These are phyloP conservation scores for Paramyrothecium sp. DNA, from an alignment of 2,329 filamentous ascomycete genomes.

Conservation along the genomic window DNA sequence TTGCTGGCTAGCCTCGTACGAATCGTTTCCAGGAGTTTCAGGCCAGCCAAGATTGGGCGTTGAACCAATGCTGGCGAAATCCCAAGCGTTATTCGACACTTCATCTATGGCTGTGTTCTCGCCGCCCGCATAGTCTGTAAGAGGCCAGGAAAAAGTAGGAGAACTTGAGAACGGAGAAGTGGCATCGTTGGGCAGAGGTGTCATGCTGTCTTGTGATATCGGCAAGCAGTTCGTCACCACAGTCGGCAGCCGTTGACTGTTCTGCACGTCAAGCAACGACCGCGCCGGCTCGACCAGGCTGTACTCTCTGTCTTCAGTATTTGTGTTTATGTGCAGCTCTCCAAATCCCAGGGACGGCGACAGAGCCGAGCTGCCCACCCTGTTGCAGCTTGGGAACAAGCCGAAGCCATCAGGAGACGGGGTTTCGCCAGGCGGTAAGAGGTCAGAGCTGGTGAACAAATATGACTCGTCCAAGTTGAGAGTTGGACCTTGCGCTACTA, in stretches of 20 bases:
- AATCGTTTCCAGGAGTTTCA: too few relatives aligned
- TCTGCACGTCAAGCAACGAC: neutral
- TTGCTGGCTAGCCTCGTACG: too few relatives aligned
- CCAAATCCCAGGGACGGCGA: neutral
- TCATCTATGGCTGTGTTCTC: too few relatives aligned
- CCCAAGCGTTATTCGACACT: too few relatives aligned
- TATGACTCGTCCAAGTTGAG: neutral
- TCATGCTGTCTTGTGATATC: too few relatives aligned
- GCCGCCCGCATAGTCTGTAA: too few relatives aligned
- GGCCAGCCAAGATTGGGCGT: too few relatives aligned
- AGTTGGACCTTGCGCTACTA: too few relatives aligned
- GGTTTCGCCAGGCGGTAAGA: neutral
- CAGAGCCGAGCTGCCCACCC: neutral
- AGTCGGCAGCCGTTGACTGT: neutral
- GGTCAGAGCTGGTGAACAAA: neutral
- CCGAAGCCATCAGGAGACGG: neutral
- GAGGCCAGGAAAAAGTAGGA: too few relatives aligned
- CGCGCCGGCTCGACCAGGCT: neutral
- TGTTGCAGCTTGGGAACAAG: neutral
- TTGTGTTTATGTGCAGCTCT: neutral
- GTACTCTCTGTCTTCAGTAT: neutral
- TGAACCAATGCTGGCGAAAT: too few relatives aligned
- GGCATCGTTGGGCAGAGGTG: too few relatives aligned
- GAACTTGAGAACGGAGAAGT: too few relatives aligned
- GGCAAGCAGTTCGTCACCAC: neutral